Evolutionary conservation across 768 basidiomycete species (phyloP).

Genomic region (Lentinus brumalis): DNA sequence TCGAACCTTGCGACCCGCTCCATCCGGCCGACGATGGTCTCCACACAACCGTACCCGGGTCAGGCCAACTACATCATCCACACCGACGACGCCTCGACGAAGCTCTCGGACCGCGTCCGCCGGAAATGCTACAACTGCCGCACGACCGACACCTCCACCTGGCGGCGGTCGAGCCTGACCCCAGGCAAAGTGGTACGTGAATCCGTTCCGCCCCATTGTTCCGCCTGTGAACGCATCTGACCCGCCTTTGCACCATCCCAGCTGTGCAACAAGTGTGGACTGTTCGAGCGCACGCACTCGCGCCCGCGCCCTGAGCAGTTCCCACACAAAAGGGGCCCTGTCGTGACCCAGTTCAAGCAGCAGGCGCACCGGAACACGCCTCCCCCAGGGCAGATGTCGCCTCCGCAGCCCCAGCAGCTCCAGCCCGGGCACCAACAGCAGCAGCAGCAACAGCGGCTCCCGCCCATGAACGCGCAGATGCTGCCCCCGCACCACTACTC

Average conservation of each 20-base stretch:
- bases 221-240: not conserved
- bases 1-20: conserved; percentile 26
- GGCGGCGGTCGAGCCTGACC: conserved; percentile 74
- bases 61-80: conserved; percentile 45
- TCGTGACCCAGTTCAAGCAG: conserved; percentile 49
- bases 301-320: conserved; percentile 79
- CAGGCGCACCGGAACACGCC: conserved; percentile 48
- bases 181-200: conserved; percentile 73
- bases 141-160: conserved; percentile 83
- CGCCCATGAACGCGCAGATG: conserved; percentile 36
- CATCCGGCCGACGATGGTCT: conserved; percentile 26
- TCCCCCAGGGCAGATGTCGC: conserved; percentile 40
- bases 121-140: conserved; percentile 83
- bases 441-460: conserved; percentile 14
- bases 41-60: conserved; percentile 40
- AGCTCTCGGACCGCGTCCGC: conserved; percentile 75
- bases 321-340: conserved; percentile 75
- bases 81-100: conserved; percentile 81
- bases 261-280: conserved; percentile 68
- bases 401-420: conserved; percentile 18
- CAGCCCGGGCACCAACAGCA: not conserved
- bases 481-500: conserved; percentile 52
- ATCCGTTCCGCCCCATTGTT: not conserved
- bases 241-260: conserved; percentile 20
- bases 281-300: conserved; percentile 81